Conservation (phyloP, 805 yeast genomes). For the Pachysolen tannophilus region DNA sequence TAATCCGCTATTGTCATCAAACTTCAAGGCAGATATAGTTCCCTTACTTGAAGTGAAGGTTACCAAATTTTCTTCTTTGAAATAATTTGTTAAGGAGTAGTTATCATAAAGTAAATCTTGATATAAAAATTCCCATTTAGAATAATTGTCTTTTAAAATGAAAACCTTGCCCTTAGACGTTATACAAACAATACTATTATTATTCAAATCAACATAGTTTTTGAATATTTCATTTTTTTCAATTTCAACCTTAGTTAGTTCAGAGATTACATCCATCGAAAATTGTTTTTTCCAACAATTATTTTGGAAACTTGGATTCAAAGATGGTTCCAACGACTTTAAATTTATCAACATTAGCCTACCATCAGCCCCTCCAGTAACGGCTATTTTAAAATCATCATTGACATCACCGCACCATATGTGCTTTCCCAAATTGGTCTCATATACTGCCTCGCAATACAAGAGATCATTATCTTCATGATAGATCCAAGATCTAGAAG, state of each 20-base stretch:
- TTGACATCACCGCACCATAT: slow-evolving; percentile 73
- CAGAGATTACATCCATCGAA: slow-evolving; percentile 26
- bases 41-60: slow-evolving; percentile 29
- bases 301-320: neutral
- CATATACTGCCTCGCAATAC: slow-evolving; percentile 39
- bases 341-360: slow-evolving; percentile 59
- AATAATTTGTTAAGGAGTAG: slow-evolving; percentile 20
- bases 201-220: slow-evolving; percentile 42
- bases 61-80: slow-evolving; percentile 14
- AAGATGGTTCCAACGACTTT: slow-evolving; percentile 14
- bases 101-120: slow-evolving; percentile 18
- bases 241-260: slow-evolving; percentile 19
- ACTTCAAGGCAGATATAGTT: slow-evolving; percentile 32
- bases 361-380: slow-evolving; percentile 95
- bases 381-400: slow-evolving; percentile 39
- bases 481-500: slow-evolving; percentile 71
- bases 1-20: slow-evolving; percentile 23
- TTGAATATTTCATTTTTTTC: slow-evolving; percentile 50
- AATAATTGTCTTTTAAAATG: slow-evolving; percentile 16
- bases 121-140: slow-evolving; percentile 21
- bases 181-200: slow-evolving; percentile 36
- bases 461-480: slow-evolving; percentile 23
- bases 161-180: slow-evolving; percentile 56
- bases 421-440: slow-evolving; percentile 78
- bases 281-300: slow-evolving; percentile 16